Conservation (phyloP, 352 stramenopile species). For the Pythium sukuiense region DNA sequence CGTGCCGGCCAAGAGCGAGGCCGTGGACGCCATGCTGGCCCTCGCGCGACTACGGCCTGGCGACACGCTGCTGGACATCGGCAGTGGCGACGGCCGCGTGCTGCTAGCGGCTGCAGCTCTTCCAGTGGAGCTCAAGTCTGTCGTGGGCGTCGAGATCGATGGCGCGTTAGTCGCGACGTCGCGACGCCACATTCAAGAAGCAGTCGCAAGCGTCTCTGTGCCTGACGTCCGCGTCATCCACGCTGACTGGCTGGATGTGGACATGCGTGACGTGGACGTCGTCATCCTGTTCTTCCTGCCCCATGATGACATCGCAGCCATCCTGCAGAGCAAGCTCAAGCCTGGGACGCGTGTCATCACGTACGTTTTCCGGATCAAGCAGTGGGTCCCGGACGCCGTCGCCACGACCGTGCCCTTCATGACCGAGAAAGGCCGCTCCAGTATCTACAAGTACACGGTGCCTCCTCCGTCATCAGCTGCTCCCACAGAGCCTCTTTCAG, state of each 20-base stretch:
- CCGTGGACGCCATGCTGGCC: conserved; percentile 49
- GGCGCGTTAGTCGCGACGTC: conserved; percentile 49
- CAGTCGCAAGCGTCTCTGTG: conserved; percentile 9
- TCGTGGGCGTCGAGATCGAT: conserved; percentile 60
- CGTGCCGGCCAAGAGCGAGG: conserved; percentile 58
- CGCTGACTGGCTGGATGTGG: conserved; percentile 53
- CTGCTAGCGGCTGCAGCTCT: conserved; percentile 40
- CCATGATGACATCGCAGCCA: conserved; percentile 41
- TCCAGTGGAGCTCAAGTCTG: conserved; percentile 27
- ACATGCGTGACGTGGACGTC: conserved; percentile 47
- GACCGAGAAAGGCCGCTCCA: conserved; percentile 47
- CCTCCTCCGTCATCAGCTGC: conserved; percentile 11
- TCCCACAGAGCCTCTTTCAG: background rate
- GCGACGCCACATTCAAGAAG: conserved; percentile 20
- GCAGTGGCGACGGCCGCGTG: conserved; percentile 63
- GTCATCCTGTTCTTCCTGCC: conserved; percentile 71
- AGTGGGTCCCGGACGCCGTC: conserved; percentile 47
- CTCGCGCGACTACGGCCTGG: conserved; percentile 37
- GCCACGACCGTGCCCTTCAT: conserved; percentile 58
- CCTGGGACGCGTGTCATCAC: conserved; percentile 54
- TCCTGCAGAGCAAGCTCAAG: conserved; percentile 37
- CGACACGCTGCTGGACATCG: conserved; percentile 63
- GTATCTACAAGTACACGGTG: conserved; percentile 49
- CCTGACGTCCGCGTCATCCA: conserved; percentile 39
- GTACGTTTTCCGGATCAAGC: conserved; percentile 66